phyloP scores from a whole-genome alignment of 2,329 filamentous ascomycete genomes.

The Fusarium sp. region DNA sequence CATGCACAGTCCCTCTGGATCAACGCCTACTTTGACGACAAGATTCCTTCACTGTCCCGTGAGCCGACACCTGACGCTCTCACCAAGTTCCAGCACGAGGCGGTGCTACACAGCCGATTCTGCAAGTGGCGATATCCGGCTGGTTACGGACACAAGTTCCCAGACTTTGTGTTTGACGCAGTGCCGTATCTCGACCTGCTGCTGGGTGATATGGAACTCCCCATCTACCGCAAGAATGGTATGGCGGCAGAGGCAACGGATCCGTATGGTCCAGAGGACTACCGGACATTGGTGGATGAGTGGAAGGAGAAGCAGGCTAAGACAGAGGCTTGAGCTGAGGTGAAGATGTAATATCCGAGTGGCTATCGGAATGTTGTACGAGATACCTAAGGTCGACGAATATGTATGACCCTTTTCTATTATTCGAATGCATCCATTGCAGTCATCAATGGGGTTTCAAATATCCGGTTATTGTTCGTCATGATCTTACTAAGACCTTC shows the following conservation, averaged over 20 bases:
- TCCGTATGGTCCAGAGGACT: slow-evolving; percentile 71
- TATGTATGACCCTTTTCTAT: background rate
- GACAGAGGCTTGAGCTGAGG: background rate
- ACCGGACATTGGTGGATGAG: slow-evolving; percentile 64
- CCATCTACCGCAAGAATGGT: slow-evolving; percentile 65
- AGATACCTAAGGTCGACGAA: background rate
- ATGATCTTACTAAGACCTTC: background rate
- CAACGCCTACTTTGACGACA: slow-evolving; percentile 67
- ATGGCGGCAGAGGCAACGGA: slow-evolving; percentile 63
- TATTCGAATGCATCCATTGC: background rate
- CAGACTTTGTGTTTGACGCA: slow-evolving; percentile 81
- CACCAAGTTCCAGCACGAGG: slow-evolving; percentile 60
- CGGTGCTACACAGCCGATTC: slow-evolving; percentile 74
- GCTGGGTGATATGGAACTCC: slow-evolving; percentile 72
- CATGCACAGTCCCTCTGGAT: slow-evolving; percentile 71
- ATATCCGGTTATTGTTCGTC: background rate
- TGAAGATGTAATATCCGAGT: background rate
- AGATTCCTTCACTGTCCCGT: slow-evolving; percentile 38
- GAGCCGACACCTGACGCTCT: slow-evolving; percentile 49
- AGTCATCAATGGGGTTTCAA: background rate
- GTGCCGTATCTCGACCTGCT: slow-evolving; percentile 79
- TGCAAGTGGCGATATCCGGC: slow-evolving; percentile 76
- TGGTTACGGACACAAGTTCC: slow-evolving; percentile 71
- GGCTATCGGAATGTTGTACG: background rate
- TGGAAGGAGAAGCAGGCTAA: slow-evolving; percentile 52